Percentiles rank a stretch among this genome's conserved stretches.
Evolutionary conservation across 2,329 filamentous ascomycete species (phyloP).

Genomic region (Cordyceps cateniannulata): DNA sequence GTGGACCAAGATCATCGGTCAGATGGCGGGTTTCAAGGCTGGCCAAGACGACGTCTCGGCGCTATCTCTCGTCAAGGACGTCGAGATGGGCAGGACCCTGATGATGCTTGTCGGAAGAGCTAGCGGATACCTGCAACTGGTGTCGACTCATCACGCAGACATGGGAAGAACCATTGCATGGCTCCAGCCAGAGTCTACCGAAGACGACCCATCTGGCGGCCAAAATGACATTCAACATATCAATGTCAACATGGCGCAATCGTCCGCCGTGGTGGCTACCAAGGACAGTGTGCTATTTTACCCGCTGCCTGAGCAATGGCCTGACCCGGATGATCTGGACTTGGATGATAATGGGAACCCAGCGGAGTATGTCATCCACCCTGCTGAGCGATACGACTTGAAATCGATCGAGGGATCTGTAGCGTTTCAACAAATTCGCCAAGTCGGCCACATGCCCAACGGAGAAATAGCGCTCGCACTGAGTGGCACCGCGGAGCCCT

Average conservation of each 20-base stretch:
- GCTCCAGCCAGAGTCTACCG: slow-evolving; percentile 10
- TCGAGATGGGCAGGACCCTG: slow-evolving; percentile 15
- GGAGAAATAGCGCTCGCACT: background rate
- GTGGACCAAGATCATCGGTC: slow-evolving; percentile 22
- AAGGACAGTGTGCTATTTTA: slow-evolving; percentile 15
- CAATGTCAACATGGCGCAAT: slow-evolving; percentile 12
- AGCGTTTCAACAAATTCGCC: background rate
- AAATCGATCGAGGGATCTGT: background rate
- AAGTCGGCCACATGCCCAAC: background rate
- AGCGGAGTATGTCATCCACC: background rate
- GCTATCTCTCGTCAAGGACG: slow-evolving; percentile 29
- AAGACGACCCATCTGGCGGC: background rate
- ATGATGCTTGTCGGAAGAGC: slow-evolving; percentile 34
- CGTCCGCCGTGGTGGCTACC: slow-evolving; percentile 14
- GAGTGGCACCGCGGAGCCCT: slow-evolving; percentile 21
- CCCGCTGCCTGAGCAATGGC: slow-evolving; percentile 1
- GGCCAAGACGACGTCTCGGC: slow-evolving; percentile 37
- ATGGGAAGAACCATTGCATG: slow-evolving; percentile 20
- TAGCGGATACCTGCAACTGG: slow-evolving; percentile 34
- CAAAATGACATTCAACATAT: slow-evolving; percentile 16
- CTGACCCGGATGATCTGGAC: background rate
- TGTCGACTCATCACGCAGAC: slow-evolving; percentile 28
- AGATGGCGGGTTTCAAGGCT: slow-evolving; percentile 25
- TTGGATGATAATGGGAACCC: background rate
- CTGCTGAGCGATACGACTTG: background rate